Conservation (phyloP, 495 filamentous ascomycete species). For the Aspergillus diversus region DNA sequence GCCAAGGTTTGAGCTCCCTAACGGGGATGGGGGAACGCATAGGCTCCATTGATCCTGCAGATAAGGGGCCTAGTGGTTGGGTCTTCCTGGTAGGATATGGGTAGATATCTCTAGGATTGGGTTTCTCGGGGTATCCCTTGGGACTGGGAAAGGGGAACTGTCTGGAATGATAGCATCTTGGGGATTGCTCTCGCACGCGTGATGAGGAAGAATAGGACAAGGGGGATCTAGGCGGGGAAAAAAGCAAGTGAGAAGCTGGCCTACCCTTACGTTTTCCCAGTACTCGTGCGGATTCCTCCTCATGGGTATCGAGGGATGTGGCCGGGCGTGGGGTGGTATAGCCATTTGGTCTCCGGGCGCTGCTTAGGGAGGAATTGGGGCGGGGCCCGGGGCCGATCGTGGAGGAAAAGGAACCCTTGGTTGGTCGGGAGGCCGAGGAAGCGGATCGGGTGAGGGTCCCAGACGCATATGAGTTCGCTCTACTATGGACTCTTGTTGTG, state of each 20-base stretch:
- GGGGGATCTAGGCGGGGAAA: conserved; percentile 29
- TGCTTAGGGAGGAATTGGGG: conserved; percentile 50
- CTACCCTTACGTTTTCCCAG: conserved; percentile 73
- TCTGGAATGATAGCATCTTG: background rate
- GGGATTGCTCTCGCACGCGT: conserved; percentile 20
- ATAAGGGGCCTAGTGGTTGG: conserved; percentile 18
- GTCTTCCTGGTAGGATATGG: conserved; percentile 19
- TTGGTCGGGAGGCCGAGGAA: conserved; percentile 54
- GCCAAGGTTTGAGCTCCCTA: conserved; percentile 19
- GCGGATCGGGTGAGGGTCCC: conserved; percentile 47
- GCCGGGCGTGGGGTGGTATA: conserved; percentile 57
- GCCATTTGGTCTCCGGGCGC: conserved; percentile 45
- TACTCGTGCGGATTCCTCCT: conserved; percentile 47
- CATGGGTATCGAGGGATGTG: conserved; percentile 62
- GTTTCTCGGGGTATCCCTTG: conserved; percentile 15
- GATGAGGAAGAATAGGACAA: conserved; percentile 31
- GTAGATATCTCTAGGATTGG: conserved; percentile 12
- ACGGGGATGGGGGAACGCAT: conserved; percentile 16
- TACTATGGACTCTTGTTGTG: conserved; percentile 42
- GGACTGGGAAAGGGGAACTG: conserved; percentile 11
- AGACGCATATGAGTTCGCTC: conserved; percentile 48
- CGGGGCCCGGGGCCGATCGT: conserved; percentile 60
- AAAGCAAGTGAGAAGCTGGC: conserved; percentile 38
- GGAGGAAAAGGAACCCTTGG: conserved; percentile 54
- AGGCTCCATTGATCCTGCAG: conserved; percentile 11